phyloP scores from a whole-genome alignment of 768 basidiomycete species.

The Boletus tomentosulus region DNA sequence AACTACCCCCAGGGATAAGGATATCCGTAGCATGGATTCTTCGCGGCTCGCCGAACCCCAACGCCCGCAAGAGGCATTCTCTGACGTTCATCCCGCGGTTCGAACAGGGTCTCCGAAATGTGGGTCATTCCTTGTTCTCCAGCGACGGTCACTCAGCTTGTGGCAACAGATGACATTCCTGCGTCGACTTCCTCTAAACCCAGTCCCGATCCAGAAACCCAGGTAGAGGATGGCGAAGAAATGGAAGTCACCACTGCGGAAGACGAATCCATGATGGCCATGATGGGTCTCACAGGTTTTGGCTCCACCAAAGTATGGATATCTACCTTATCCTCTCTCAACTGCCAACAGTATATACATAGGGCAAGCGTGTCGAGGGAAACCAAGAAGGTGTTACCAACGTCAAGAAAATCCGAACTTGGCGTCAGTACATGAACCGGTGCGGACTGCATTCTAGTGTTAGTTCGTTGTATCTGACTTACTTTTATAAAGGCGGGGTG shows the following conservation, averaged over 20 bases:
- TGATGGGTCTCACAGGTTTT: conserved; percentile 89
- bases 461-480: conserved; percentile 9
- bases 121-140: conserved; percentile 5
- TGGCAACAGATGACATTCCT: conserved; percentile 7
- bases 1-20: conserved; percentile 30
- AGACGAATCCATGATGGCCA: conserved; percentile 78
- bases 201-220: conserved; percentile 41
- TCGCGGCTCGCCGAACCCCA: conserved; percentile 22
- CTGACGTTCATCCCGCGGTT: conserved; percentile 10
- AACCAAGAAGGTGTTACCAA: conserved; percentile 71
- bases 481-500: conserved; percentile 56
- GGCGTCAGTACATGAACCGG: conserved; percentile 99
- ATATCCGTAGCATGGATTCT: conserved; percentile 21
- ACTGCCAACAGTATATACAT: conserved; percentile 3
- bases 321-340: not conserved
- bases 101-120: conserved; percentile 11
- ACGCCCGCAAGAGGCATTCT: conserved; percentile 15
- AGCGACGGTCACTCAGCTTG: not conserved
- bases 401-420: conserved; percentile 81
- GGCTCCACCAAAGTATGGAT: conserved; percentile 77
- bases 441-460: conserved; percentile 26
- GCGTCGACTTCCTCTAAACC: conserved; percentile 20
- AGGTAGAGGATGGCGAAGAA: conserved; percentile 46
- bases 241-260: conserved; percentile 59
- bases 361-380: conserved; percentile 79